Evolutionary conservation across 2,329 filamentous ascomycete species (phyloP).

Genomic region (Talaromyces sp.): DNA sequence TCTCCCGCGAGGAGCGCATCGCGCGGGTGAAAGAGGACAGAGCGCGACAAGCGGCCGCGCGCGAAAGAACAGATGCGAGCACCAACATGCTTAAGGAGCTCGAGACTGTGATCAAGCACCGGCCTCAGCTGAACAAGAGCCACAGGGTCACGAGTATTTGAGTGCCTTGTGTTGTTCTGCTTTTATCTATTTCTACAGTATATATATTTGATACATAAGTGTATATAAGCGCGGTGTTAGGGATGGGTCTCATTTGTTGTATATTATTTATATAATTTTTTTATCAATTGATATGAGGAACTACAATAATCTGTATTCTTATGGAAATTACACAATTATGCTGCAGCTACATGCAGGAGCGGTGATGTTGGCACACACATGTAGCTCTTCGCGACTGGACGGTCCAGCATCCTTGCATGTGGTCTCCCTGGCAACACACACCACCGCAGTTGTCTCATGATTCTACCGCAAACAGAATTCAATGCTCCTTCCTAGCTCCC

Average conservation of each 20-base stretch:
- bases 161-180: slow-evolving; percentile 6
- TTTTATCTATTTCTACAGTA: neutral
- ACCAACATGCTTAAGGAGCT: slow-evolving; percentile 89
- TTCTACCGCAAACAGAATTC: too few species aligned
- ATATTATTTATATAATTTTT: neutral
- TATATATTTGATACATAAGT: neutral
- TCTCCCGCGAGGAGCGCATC: slow-evolving; percentile 84
- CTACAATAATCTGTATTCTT: neutral
- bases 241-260: neutral
- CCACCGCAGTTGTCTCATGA: too few species aligned
- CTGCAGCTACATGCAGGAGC: too few species aligned
- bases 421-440: too few species aligned
- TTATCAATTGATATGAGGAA: too few species aligned
- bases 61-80: slow-evolving; percentile 74
- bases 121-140: slow-evolving; percentile 38
- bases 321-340: neutral
- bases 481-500: too few species aligned
- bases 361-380: too few species aligned
- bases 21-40: slow-evolving; percentile 84
- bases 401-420: too few species aligned
- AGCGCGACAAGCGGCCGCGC: slow-evolving; percentile 64
- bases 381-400: too few species aligned
- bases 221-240: neutral
- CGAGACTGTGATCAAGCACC: slow-evolving; percentile 75
- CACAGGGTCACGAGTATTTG: slow-evolving; percentile 43